These are phyloP conservation scores for Septoria petroselini DNA, from an alignment of 2,329 filamentous ascomycete species.

Conservation along the genomic window DNA sequence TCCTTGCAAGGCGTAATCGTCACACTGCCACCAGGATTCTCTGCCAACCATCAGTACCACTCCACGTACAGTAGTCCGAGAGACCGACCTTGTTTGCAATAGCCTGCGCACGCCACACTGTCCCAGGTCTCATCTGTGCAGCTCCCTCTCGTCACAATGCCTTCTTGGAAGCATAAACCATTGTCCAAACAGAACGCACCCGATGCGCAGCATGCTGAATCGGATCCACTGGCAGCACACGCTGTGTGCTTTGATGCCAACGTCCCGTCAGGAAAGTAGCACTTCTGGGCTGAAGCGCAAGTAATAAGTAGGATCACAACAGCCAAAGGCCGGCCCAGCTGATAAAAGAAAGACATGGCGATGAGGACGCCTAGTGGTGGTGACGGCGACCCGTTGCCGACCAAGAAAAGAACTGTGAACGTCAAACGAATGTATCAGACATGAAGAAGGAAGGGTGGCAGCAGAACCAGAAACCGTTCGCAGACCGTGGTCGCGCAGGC, in stretches of 20 bases:
- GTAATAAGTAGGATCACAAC: conserved; percentile 17
- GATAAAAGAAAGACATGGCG: conserved; percentile 16
- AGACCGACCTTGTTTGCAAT: conserved; percentile 32
- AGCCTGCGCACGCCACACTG: conserved; percentile 31
- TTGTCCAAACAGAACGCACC: conserved; percentile 35
- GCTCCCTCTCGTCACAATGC: conserved; percentile 33
- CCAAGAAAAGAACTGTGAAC: not conserved
- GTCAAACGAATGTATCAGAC: conserved; percentile 9
- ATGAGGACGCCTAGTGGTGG: not conserved
- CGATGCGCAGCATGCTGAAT: conserved; percentile 33
- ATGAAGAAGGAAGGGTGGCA: conserved; percentile 7
- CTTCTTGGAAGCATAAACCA: conserved; percentile 35
- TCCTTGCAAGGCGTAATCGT: conserved; percentile 31
- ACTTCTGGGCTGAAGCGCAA: conserved; percentile 26
- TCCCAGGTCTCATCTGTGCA: conserved; percentile 37
- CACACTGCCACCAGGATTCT: conserved; percentile 18
- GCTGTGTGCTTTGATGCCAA: conserved; percentile 28
- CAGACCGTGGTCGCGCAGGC: not conserved
- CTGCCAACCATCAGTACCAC: conserved; percentile 12
- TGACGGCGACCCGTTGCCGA: not conserved
- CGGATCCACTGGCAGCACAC: conserved; percentile 19
- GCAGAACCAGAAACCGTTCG: conserved; percentile 4
- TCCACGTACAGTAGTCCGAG: not conserved
- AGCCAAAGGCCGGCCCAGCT: conserved; percentile 18
- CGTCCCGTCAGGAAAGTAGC: conserved; percentile 33